Conservation (phyloP, 1,284 basidiomycete genomes). For the Malassezia cuniculi region DNA sequence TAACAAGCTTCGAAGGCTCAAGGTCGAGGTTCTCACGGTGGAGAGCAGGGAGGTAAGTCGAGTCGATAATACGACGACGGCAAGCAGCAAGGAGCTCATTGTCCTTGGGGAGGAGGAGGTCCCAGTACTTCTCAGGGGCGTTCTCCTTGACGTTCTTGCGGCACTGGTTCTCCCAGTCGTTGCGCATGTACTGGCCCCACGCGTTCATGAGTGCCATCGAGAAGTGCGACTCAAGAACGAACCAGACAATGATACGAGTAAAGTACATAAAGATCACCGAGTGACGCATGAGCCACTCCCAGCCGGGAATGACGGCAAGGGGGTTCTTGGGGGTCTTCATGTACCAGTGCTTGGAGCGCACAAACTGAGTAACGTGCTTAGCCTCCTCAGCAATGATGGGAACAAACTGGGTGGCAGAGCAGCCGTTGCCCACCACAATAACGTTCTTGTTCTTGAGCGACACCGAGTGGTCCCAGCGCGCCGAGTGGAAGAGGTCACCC, state of each 20-base stretch:
- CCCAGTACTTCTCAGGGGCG: slow-evolving; percentile 37
- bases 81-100: slow-evolving; percentile 33
- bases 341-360: slow-evolving; percentile 38
- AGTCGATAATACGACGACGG: slow-evolving; percentile 38
- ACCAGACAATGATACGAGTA: slow-evolving; percentile 28
- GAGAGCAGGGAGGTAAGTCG: slow-evolving; percentile 29
- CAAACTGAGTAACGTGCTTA: slow-evolving; percentile 33
- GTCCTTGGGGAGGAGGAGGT: slow-evolving; percentile 27
- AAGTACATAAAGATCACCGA: slow-evolving; percentile 22
- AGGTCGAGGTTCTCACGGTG: slow-evolving; percentile 28
- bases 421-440: slow-evolving; percentile 42
- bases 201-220: slow-evolving; percentile 21
- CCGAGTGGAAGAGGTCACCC: slow-evolving; percentile 43
- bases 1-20: slow-evolving; percentile 19
- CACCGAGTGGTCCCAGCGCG: slow-evolving; percentile 42
- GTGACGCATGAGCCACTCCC: slow-evolving; percentile 27
- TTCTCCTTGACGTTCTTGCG: slow-evolving; percentile 24
- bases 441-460: slow-evolving; percentile 41
- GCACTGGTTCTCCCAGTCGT: slow-evolving; percentile 24
- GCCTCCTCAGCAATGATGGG: slow-evolving; percentile 24
- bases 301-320: slow-evolving; percentile 21
- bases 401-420: slow-evolving; percentile 35
- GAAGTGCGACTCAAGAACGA: slow-evolving; percentile 32
- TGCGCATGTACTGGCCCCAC: slow-evolving; percentile 18
- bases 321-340: slow-evolving; percentile 25